A percentile compares a stretch with the other conserved stretches of the same genome.
Conservation (phyloP, 345 rosid genomes). For the Aegle marmelos region DNA sequence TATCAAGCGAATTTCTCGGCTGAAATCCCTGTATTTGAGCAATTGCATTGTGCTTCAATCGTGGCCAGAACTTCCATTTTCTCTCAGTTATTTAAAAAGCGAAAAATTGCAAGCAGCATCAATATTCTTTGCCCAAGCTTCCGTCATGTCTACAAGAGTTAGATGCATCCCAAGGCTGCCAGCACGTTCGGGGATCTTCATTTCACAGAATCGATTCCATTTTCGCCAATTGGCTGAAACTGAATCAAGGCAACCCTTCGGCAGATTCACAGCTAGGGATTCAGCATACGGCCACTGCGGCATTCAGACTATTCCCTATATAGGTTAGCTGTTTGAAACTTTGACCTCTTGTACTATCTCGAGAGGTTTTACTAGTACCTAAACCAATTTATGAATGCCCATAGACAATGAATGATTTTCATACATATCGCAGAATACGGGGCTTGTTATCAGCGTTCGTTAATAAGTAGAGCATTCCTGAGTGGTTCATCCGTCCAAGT, state of each 20-base stretch:
- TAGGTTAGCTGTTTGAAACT: neutral
- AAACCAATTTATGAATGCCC: too few species aligned
- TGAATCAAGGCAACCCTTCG: neutral
- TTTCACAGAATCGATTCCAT: neutral
- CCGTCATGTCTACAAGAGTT: neutral
- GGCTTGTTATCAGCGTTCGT: neutral
- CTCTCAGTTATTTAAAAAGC: neutral
- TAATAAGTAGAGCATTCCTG: conserved; percentile 1
- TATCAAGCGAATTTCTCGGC: neutral
- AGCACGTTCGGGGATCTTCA: neutral
- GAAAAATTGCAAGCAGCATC: neutral
- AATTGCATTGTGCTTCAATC: neutral
- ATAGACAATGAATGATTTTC: too few species aligned
- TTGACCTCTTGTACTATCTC: too few species aligned
- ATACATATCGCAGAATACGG: too few species aligned
- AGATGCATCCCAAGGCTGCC: neutral
- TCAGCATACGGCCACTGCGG: neutral
- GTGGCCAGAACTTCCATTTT: neutral
- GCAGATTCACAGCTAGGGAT: neutral
- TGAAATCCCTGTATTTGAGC: neutral
- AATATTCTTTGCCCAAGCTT: neutral
- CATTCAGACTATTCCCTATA: neutral
- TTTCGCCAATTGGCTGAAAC: neutral
- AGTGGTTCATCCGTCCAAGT: conserved; percentile 29
- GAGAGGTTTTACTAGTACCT: too few species aligned